Evolutionary conservation across 208 protist species (phyloP).

Genomic region (Trypanosomatidae sp.): DNA sequence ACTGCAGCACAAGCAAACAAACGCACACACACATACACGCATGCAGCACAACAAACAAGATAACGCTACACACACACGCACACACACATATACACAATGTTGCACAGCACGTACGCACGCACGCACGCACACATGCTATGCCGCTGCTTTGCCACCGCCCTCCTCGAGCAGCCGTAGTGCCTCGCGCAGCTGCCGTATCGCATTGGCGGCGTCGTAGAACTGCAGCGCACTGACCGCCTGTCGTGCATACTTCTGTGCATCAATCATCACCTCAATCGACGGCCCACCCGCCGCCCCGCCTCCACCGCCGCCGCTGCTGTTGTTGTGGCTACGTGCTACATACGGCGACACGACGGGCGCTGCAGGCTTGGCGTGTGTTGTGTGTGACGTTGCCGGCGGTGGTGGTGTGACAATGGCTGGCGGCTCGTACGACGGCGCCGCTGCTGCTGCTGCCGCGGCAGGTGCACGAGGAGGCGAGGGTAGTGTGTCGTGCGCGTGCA

Average conservation of each 20-base stretch:
- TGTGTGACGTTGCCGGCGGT: too few species aligned
- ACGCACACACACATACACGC: slow-evolving; percentile 1
- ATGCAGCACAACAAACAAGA: background rate
- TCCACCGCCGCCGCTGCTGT: too few species aligned
- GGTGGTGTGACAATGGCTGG: too few species aligned
- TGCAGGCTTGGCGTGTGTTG: too few species aligned
- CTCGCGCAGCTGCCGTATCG: slow-evolving; percentile 24
- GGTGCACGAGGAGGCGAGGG: too few species aligned
- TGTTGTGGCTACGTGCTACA: too few species aligned
- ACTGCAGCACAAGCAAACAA: background rate
- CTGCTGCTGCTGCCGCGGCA: too few species aligned
- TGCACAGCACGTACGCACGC: background rate
- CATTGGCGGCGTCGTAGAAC: slow-evolving; percentile 61
- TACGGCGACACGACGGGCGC: too few species aligned
- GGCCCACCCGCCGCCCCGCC: slow-evolving; percentile 7
- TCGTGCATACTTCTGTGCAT: slow-evolving; percentile 58
- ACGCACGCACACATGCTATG: background rate
- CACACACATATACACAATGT: slow-evolving; percentile 2
- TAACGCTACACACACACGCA: background rate
- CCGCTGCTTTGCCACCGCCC: background rate
- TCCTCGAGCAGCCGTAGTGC: slow-evolving; percentile 32
- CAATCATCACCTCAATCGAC: slow-evolving; percentile 58
- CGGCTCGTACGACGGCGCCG: too few species aligned
- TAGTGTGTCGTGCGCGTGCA: too few species aligned
- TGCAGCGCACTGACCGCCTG: slow-evolving; percentile 65